These are phyloP conservation scores for Hypoxylon sp. DNA, from an alignment of 2,329 filamentous ascomycete genomes.

Conservation along the genomic window DNA sequence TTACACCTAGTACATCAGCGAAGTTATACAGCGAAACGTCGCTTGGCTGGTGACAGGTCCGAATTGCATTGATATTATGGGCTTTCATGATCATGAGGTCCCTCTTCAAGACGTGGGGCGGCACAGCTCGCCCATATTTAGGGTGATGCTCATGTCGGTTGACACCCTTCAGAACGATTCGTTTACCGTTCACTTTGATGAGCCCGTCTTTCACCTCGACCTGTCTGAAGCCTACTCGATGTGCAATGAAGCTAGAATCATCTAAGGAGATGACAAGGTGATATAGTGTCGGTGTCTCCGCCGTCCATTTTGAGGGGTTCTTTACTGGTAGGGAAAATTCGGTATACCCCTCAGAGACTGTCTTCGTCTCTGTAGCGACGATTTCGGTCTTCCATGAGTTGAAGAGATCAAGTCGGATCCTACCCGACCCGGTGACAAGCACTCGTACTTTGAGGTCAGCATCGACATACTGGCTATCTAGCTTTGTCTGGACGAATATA, in stretches of 20 bases:
- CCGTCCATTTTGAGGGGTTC: conserved; percentile 72
- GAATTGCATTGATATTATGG: conserved; percentile 74
- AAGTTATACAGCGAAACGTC: conserved; percentile 68
- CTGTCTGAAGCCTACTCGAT: conserved; percentile 71
- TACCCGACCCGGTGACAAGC: conserved; percentile 67
- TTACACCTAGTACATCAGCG: conserved; percentile 66
- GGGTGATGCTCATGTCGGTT: conserved; percentile 76
- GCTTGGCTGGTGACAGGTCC: conserved; percentile 72
- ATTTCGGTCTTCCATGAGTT: conserved; percentile 69
- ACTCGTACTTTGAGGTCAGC: conserved; percentile 64
- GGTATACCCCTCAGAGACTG: conserved; percentile 55
- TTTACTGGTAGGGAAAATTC: conserved; percentile 55
- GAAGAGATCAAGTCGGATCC: conserved; percentile 70
- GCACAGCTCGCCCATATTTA: conserved; percentile 67
- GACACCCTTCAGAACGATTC: conserved; percentile 70
- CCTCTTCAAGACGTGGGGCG: conserved; percentile 67
- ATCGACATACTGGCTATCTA: conserved; percentile 67
- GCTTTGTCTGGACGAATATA: conserved; percentile 66
- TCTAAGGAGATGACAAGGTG: conserved; percentile 55
- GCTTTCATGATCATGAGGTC: conserved; percentile 73
- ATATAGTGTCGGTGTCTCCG: conserved; percentile 72
- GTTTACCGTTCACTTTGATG: conserved; percentile 70
- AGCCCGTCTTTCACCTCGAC: conserved; percentile 71
- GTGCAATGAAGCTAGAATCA: conserved; percentile 57
- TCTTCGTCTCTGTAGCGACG: conserved; percentile 68